These are phyloP conservation scores for Lactifluus subvellereus DNA, from an alignment of 768 basidiomycete species.

Conservation along the genomic window DNA sequence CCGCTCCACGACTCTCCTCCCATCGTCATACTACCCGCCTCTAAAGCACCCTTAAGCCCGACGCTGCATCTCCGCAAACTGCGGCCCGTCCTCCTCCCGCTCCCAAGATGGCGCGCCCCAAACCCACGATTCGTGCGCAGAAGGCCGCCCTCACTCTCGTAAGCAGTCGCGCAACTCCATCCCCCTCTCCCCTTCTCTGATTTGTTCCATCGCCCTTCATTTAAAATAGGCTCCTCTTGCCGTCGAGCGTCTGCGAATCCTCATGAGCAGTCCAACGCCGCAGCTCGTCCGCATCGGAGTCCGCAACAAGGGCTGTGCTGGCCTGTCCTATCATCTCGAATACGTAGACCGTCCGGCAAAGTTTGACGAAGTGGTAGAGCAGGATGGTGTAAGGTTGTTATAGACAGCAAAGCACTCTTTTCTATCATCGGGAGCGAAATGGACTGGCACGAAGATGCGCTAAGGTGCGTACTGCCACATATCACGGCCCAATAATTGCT, in stretches of 20 bases:
- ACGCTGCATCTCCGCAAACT: constrained; percentile 64
- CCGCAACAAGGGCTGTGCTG: constrained; percentile 96
- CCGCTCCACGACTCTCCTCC: constrained; percentile 45
- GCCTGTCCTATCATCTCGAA: constrained; percentile 84
- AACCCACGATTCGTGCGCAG: constrained; percentile 60
- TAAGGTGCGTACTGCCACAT: constrained; percentile 56
- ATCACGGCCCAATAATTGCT: not conserved
- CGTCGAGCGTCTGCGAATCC: constrained; percentile 60
- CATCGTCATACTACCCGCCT: constrained; percentile 45
- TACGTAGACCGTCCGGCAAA: constrained; percentile 86
- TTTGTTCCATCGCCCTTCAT: not conserved
- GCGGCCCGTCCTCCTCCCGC: constrained; percentile 66
- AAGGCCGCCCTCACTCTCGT: constrained; percentile 80
- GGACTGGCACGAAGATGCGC: constrained; percentile 93
- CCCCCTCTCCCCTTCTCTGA: not conserved
- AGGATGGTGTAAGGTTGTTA: constrained; percentile 92
- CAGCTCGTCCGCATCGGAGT: constrained; percentile 94
- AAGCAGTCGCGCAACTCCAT: not conserved
- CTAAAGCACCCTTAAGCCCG: constrained; percentile 42
- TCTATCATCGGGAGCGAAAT: constrained; percentile 98
- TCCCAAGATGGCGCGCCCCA: constrained; percentile 56
- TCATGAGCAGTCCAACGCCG: constrained; percentile 78
- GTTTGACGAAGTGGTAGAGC: constrained; percentile 95
- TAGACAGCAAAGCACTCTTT: constrained; percentile 95
- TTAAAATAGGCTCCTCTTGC: constrained; percentile 67